Conservation (phyloP, 1,284 basidiomycete genomes). For the Entoloma clypeatum region DNA sequence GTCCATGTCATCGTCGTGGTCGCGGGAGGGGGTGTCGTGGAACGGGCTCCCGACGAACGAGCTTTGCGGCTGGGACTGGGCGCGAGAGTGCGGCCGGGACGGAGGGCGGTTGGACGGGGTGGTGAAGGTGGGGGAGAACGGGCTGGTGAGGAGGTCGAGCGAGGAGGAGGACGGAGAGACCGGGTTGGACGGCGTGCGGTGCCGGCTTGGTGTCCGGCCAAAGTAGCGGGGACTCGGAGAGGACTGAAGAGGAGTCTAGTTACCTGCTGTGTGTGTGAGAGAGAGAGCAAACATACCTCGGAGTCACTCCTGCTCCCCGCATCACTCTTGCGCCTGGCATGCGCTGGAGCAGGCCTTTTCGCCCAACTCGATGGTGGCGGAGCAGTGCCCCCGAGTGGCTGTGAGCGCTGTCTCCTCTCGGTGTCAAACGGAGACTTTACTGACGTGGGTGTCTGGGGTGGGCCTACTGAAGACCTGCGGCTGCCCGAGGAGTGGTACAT, state of each 20-base stretch:
- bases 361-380: constrained; percentile 77
- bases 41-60: constrained; percentile 11
- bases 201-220: constrained; percentile 39
- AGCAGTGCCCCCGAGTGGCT: constrained; percentile 49
- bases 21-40: constrained; percentile 18
- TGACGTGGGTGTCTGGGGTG: constrained; percentile 43
- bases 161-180: constrained; percentile 46
- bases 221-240: constrained; percentile 39
- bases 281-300: constrained; percentile 46
- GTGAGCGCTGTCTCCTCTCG: constrained; percentile 58
- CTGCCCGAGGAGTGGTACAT: constrained; percentile 26
- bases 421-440: constrained; percentile 59
- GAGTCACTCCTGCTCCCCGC: constrained; percentile 66
- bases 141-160: constrained; percentile 30
- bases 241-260: constrained; percentile 18
- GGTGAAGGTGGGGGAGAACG: constrained; percentile 40
- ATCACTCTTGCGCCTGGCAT: constrained; percentile 63
- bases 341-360: constrained; percentile 57
- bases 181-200: constrained; percentile 66
- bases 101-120: constrained; percentile 28
- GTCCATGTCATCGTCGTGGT: constrained; percentile 34
- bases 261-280: not conserved
- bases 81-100: constrained; percentile 41
- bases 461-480: constrained; percentile 36
- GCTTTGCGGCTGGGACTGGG: constrained; percentile 32